These are phyloP conservation scores for Metarhizium rileyi DNA, from an alignment of 2,329 filamentous ascomycete genomes.

Conservation along the genomic window DNA sequence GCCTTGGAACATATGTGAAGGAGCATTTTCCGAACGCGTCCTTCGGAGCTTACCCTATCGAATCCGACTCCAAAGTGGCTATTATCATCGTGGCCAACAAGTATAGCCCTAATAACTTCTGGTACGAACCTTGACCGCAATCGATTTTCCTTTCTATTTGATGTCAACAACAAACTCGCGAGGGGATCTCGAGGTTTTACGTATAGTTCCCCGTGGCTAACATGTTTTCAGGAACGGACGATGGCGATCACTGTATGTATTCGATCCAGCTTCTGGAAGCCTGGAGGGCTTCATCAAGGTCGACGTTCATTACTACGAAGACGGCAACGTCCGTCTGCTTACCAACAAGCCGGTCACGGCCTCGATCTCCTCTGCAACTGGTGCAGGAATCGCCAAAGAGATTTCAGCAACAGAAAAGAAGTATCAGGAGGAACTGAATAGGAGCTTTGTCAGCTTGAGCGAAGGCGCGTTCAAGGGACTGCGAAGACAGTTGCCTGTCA, in stretches of 20 bases:
- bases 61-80: slow-evolving; percentile 66
- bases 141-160: background rate
- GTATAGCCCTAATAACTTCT: slow-evolving; percentile 97
- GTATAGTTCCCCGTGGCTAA: background rate
- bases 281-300: slow-evolving; percentile 79
- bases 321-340: slow-evolving; percentile 88
- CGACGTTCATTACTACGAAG: slow-evolving; percentile 98
- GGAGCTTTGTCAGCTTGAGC: slow-evolving; percentile 76
- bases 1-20: slow-evolving; percentile 61
- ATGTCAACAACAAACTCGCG: background rate
- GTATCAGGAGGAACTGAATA: slow-evolving; percentile 94
- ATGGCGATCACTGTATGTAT: slow-evolving; percentile 83
- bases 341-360: slow-evolving; percentile 69
- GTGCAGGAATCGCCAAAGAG: slow-evolving; percentile 62
- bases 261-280: slow-evolving; percentile 55
- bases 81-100: slow-evolving; percentile 88
- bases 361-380: slow-evolving; percentile 51
- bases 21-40: slow-evolving; percentile 84
- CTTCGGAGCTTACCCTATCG: slow-evolving; percentile 73
- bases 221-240: slow-evolving; percentile 69
- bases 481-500: slow-evolving; percentile 87
- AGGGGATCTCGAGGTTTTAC: no score
- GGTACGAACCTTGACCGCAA: slow-evolving; percentile 41
- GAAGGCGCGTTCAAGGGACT: slow-evolving; percentile 94
- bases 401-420: slow-evolving; percentile 76